phyloP scores from a whole-genome alignment of 2,329 filamentous ascomycete genomes.

The Epichloe glyceriae region DNA sequence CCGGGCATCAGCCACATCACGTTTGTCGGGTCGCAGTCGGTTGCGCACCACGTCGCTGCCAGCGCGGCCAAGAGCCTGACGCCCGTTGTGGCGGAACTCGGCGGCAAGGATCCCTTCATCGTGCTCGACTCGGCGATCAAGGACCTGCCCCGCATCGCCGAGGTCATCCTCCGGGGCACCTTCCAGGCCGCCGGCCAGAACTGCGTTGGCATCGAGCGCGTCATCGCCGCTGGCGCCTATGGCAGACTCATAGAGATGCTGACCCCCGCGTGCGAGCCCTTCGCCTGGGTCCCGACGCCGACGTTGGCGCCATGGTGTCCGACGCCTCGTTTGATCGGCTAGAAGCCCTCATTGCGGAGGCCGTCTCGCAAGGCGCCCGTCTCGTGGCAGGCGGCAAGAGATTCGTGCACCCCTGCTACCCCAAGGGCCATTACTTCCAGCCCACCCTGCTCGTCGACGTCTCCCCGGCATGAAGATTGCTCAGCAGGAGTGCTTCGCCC shows the following conservation, averaged over 20 bases:
- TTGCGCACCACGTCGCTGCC: slow-evolving; percentile 78
- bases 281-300: slow-evolving; percentile 62
- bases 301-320: slow-evolving; percentile 87
- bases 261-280: slow-evolving; percentile 61
- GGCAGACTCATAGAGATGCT: slow-evolving; percentile 57
- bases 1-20: slow-evolving; percentile 77
- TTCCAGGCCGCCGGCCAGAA: slow-evolving; percentile 97
- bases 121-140: slow-evolving; percentile 63
- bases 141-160: slow-evolving; percentile 59
- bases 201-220: slow-evolving; percentile 91
- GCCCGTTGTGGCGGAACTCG: slow-evolving; percentile 80
- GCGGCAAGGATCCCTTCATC: slow-evolving; percentile 88
- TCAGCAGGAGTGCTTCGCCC: slow-evolving; percentile 83
- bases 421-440: slow-evolving; percentile 77
- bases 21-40: slow-evolving; percentile 82
- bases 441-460: slow-evolving; percentile 90
- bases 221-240: slow-evolving; percentile 73
- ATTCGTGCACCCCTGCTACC: slow-evolving; percentile 57
- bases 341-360: slow-evolving; percentile 63
- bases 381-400: slow-evolving; percentile 70
- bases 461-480: slow-evolving; percentile 75
- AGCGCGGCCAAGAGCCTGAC: slow-evolving; percentile 78
- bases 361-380: slow-evolving; percentile 64
- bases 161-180: slow-evolving; percentile 78
- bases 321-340: slow-evolving; percentile 60